Conservation (phyloP, 176 grass and related monocot species). For the Stipa capillata region DNA sequence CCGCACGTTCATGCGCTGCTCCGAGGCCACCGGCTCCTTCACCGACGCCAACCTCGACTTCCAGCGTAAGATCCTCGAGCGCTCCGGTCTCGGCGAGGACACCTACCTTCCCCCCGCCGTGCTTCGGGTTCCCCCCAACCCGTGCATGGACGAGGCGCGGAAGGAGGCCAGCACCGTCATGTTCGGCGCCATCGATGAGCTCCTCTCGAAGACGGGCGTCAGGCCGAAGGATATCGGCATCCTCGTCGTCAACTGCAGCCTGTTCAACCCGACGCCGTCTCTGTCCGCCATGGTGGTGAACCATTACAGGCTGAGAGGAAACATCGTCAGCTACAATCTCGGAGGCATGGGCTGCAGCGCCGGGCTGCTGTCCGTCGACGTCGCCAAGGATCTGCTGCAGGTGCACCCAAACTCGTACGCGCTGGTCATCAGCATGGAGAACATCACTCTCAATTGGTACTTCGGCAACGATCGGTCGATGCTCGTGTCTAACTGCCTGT, state of each 20-base stretch:
- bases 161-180: constrained; percentile 71
- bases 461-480: constrained; percentile 82
- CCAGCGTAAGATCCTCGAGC: constrained; percentile 93
- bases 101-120: constrained; percentile 82
- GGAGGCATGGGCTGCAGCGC: constrained; percentile 95
- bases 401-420: constrained; percentile 61
- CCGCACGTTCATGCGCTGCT: constrained; percentile 74
- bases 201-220: constrained; percentile 60
- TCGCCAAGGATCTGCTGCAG: constrained; percentile 87
- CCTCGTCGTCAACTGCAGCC: constrained; percentile 89
- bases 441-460: constrained; percentile 95
- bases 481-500: constrained; percentile 90
- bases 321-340: constrained; percentile 75
- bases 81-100: constrained; percentile 72
- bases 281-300: constrained; percentile 96
- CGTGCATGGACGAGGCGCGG: constrained; percentile 85
- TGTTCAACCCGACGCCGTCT: constrained; percentile 94
- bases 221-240: constrained; percentile 87
- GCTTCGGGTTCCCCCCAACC: constrained; percentile 62
- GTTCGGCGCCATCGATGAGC: constrained; percentile 91
- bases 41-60: constrained; percentile 68
- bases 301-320: constrained; percentile 86
- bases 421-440: constrained; percentile 88
- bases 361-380: constrained; percentile 72
- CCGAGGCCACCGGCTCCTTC: constrained; percentile 58